Percentiles rank a stretch among this genome's conserved stretches.
phyloP scores from a whole-genome alignment of 768 basidiomycete genomes.

The Hortiboletus flavorubellus region DNA sequence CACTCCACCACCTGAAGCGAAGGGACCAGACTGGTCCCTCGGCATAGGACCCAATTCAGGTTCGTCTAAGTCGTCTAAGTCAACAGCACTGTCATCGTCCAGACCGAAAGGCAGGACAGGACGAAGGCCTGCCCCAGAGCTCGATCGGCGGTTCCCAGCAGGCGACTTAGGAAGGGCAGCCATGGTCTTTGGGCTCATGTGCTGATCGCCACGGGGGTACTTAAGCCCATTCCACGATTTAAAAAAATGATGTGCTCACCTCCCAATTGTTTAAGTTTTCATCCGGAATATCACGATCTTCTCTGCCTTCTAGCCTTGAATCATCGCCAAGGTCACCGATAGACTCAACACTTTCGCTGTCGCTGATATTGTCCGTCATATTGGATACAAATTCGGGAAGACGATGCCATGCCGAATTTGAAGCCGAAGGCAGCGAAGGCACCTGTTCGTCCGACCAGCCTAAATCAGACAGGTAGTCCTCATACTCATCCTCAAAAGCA shows the following conservation, averaged over 20 bases:
- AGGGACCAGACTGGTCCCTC: conserved; percentile 68
- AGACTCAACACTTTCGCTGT: conserved; percentile 88
- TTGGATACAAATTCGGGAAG: conserved; percentile 76
- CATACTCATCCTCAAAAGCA: conserved; percentile 95
- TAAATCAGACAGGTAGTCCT: conserved; percentile 90
- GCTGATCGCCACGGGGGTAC: conserved; percentile 42
- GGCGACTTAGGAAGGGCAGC: conserved; percentile 91
- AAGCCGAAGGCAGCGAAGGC: conserved; percentile 33
- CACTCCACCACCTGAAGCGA: conserved; percentile 76
- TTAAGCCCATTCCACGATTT: not conserved
- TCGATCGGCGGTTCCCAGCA: conserved; percentile 74
- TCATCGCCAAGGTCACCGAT: conserved; percentile 89
- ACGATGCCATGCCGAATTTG: conserved; percentile 73
- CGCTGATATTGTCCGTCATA: conserved; percentile 86
- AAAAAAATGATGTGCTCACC: conserved; percentile 45
- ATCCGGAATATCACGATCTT: conserved; percentile 60
- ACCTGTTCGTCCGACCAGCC: conserved; percentile 64
- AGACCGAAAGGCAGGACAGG: conserved; percentile 78
- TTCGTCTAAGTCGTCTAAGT: conserved; percentile 69
- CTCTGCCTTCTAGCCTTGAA: conserved; percentile 59
- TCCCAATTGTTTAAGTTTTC: conserved; percentile 96
- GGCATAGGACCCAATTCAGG: conserved; percentile 73
- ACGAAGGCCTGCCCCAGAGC: conserved; percentile 78
- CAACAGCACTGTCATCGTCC: conserved; percentile 72
- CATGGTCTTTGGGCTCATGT: conserved; percentile 96